Base-by-base conservation (phyloP, 148 eudicot species). In the Nepenthes mirabilis region DNA sequence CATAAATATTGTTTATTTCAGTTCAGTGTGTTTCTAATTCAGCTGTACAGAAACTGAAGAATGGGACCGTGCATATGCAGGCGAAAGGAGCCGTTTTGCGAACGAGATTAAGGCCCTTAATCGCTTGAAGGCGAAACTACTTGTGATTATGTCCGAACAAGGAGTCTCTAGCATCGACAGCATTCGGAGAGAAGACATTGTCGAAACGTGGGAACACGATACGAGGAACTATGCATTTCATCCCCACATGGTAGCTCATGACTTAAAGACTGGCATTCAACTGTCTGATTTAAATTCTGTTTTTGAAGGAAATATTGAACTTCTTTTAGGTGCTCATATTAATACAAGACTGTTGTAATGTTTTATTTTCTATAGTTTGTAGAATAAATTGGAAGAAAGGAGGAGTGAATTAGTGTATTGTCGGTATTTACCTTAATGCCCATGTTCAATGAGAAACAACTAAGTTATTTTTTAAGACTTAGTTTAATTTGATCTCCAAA, bases 71-170 rank as follows among this genome's bases (percentile, higher is more conserved):
- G 36, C 36, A 37, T 63, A 32, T 79, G 72, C 72, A 91, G 97
- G 96, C 33, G 97, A 91, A 69, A 83, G 97, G 65, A 88, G 74
- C 74, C 67, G 36, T 35, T 81, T 88, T 65, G 83, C 84, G 2
- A 91, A 91, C 80, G 85, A 88, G 76, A 74, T 85, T 56, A 91
- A 88, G 76, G 90, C 96, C 9, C 82, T 85, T 49, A 91, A 91
- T 23, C 85, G 88, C 33, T 67, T 91, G 66, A 91, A 83, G 68
- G 96, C 94, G 6, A 88, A 78, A 59, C 87, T 91, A 43, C 85
- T 83, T 4, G 70, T 76, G 33, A 63, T 78, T 34, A 23, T 83
- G 80, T 67, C 53, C 5, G 84, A 82, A 60, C 94, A 83, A 72
- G 83, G 88, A 55, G 37, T 74, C 23, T 60, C 79, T 12, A 57